phyloP scores from a whole-genome alignment of 495 filamentous ascomycete species.

The Penicillium goetzii region DNA sequence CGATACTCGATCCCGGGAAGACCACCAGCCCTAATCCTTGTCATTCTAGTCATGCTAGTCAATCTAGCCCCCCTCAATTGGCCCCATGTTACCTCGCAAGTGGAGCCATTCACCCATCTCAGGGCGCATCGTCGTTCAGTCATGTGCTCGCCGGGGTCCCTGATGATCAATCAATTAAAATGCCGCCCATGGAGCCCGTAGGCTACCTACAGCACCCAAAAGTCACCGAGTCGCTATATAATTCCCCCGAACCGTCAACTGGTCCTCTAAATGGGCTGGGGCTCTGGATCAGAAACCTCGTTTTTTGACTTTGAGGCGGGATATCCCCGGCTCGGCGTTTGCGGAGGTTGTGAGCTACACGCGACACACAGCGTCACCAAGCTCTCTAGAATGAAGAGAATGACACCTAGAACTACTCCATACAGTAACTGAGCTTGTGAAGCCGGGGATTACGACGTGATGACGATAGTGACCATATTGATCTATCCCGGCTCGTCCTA shows the following conservation, averaged over 20 bases:
- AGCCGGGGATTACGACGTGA: neutral
- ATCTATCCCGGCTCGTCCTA: neutral
- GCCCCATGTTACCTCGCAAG: neutral
- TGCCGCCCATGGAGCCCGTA: neutral
- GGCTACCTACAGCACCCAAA: no score
- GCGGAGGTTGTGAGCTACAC: neutral
- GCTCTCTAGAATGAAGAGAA: neutral
- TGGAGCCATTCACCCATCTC: neutral
- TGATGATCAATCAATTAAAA: neutral
- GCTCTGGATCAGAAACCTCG: neutral
- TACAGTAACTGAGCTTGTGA: neutral
- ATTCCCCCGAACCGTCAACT: neutral
- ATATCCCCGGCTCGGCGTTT: constrained; percentile 3
- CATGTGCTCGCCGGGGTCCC: neutral
- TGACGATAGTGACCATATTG: neutral
- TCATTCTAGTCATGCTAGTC: neutral
- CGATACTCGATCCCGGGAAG: neutral
- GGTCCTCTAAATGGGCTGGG: neutral
- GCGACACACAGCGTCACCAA: neutral
- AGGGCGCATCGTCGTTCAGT: constrained; percentile 10
- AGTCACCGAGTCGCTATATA: neutral
- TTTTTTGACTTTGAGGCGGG: neutral
- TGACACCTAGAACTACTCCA: no score
- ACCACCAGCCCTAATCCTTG: neutral
- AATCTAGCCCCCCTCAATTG: neutral